Base-by-base conservation (phyloP, 306 rosid genomes). In the Geum urbanum region DNA sequence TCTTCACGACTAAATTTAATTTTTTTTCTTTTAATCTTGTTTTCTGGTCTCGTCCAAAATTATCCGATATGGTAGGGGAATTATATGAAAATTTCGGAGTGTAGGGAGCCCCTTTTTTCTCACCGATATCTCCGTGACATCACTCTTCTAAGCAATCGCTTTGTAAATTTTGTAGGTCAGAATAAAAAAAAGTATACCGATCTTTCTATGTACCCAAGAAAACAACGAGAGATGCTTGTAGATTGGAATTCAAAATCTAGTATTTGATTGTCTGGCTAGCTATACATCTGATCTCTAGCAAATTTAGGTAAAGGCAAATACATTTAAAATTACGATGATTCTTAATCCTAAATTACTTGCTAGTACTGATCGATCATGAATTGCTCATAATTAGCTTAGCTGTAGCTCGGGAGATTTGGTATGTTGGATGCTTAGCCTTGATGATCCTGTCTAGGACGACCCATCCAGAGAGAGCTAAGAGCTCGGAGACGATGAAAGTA, bases 401-500 rank as follows among this genome's bases (percentile, higher is more conserved):
- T 41, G 19, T 12, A 66, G 27, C 11, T 20, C 50, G 11, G 44
- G 37, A 32, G 37, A 32, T 32, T 32, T 32, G 37, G 57, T 67
- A 22, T 43, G 51, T 51, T 61, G 61, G 68, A 16, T 47, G 46
- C 65, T 60, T 60, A 60, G 46, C 22, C 46, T 60, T 60, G 65
- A 35, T 80, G 86, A 22, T 89, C 96, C 61, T 82, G 91, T 54
- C 95, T 90, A 61, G 91, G 91, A 27, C 99, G 92, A 24, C 89
- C 83, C 84, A 81, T 10, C 99, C 99, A 95, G 18, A 95, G 75
- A 68, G 99, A 95, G 74, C 99, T 95, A 18, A 91, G 88, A 2
- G 97, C 92, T 82, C 97, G 78, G 48, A 91, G 85, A 27, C 99
- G 92, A 67, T 91, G 91, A 68, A 84, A 89, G 82, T 91, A 95